A percentile compares a stretch with the other conserved stretches of the same genome.
phyloP scores from a whole-genome alignment of 495 filamentous ascomycete species.

The Antarctomyces pellizariae region DNA sequence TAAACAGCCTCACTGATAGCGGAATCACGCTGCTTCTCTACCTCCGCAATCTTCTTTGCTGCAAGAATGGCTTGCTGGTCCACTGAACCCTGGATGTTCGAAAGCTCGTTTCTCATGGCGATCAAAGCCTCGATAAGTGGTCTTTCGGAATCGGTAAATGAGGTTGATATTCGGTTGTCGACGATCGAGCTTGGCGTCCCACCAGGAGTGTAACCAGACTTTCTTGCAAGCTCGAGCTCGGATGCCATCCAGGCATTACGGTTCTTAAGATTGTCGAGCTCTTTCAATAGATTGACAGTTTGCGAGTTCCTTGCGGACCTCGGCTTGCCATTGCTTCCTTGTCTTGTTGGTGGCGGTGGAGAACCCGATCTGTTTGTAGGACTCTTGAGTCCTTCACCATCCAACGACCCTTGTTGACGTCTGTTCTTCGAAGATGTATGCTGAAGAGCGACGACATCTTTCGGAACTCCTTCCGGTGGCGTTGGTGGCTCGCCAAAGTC shows the following conservation, averaged over 20 bases:
- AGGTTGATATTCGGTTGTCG: conserved; percentile 51
- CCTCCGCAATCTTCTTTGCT: conserved; percentile 72
- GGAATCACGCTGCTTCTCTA: conserved; percentile 79
- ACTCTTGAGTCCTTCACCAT: conserved; percentile 22
- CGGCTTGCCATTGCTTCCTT: conserved; percentile 24
- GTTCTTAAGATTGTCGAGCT: conserved; percentile 59
- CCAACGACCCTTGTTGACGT: conserved; percentile 24
- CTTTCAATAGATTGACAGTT: conserved; percentile 43
- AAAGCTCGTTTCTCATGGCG: conserved; percentile 65
- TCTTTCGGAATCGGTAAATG: conserved; percentile 72
- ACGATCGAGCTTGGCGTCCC: conserved; percentile 46
- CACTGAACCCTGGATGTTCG: conserved; percentile 64
- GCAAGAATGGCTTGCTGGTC: conserved; percentile 66
- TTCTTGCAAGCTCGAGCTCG: conserved; percentile 71
- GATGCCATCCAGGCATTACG: conserved; percentile 95
- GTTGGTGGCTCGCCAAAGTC: too few relatives aligned
- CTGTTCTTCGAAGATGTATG: conserved; percentile 12
- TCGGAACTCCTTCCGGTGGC: too few relatives aligned
- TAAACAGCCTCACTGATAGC: conserved; percentile 85
- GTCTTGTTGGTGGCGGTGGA: conserved; percentile 25
- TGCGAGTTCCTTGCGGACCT: conserved; percentile 30
- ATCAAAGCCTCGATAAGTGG: conserved; percentile 84
- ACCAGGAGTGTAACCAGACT: conserved; percentile 64
- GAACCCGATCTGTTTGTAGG: conserved; percentile 21
- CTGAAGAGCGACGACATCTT: too few relatives aligned